These are phyloP conservation scores for Sungouiella blattae DNA, from an alignment of 805 yeast genomes.

Conservation along the genomic window DNA sequence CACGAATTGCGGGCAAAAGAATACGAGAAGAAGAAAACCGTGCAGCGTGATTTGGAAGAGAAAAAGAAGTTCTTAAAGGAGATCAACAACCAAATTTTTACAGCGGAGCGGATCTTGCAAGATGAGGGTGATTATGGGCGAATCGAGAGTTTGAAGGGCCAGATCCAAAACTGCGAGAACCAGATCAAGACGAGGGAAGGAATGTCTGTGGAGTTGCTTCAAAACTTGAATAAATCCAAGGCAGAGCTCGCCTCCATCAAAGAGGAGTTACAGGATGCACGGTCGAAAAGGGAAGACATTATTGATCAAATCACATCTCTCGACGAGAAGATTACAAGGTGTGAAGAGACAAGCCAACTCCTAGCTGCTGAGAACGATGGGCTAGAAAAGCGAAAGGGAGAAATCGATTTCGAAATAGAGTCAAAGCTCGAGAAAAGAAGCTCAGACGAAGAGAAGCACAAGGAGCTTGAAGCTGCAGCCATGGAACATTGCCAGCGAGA, in stretches of 20 bases:
- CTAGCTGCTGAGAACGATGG: constrained; percentile 14
- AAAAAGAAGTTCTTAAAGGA: constrained; percentile 12
- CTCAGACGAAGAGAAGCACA: constrained; percentile 11
- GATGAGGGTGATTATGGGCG: constrained; percentile 45
- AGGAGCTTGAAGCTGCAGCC: constrained; percentile 24
- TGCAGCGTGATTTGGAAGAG: constrained; percentile 7
- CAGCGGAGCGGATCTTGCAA: constrained; percentile 35
- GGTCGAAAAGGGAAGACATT: constrained; percentile 1
- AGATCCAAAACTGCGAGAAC: constrained; percentile 25
- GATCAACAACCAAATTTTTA: constrained; percentile 23
- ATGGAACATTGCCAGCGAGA: constrained; percentile 45
- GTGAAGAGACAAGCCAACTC: constrained; percentile 16
- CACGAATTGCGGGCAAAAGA: constrained; percentile 14
- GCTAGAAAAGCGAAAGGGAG: constrained; percentile 10
- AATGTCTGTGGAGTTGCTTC: constrained; percentile 22
- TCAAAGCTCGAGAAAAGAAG: constrained; percentile 9
- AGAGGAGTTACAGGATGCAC: constrained; percentile 5
- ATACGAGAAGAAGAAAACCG: constrained; percentile 7
- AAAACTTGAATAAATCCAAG: constrained; percentile 7
- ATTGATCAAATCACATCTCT: constrained; percentile 16
- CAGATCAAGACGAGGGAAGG: constrained; percentile 26
- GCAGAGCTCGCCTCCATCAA: constrained; percentile 3
- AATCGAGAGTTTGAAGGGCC: constrained; percentile 34
- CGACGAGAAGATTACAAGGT: constrained; percentile 6
- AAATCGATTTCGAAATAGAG: constrained; percentile 11